phyloP scores from a whole-genome alignment of 371 early-diverging fungal genomes.

The Mortierella sp. region DNA sequence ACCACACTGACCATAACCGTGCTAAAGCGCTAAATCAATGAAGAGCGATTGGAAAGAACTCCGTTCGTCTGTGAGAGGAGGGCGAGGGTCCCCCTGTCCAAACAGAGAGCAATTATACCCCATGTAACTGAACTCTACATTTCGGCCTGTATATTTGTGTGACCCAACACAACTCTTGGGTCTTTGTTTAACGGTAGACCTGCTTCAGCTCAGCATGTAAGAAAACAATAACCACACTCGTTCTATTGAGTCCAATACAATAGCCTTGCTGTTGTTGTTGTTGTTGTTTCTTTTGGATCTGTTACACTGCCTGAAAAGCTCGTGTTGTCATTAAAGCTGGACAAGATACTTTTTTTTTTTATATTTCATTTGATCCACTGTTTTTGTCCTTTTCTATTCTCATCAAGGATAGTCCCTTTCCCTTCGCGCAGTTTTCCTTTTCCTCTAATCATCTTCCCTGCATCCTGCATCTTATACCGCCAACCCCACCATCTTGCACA shows the following conservation, averaged over 20 bases:
- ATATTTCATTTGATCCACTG: not conserved
- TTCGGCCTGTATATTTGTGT: not conserved
- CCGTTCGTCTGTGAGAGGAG: not conserved
- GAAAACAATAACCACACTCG: too few relatives aligned
- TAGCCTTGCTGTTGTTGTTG: not conserved
- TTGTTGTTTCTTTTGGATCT: not conserved
- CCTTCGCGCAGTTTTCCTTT: not conserved
- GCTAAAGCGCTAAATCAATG: not conserved
- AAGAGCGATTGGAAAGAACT: slow-evolving; percentile 3
- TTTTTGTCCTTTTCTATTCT: not conserved
- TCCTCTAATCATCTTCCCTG: not conserved
- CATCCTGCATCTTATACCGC: not conserved
- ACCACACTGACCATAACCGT: not conserved
- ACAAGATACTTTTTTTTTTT: not conserved
- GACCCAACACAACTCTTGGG: not conserved
- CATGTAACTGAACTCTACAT: not conserved
- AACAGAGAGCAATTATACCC: slow-evolving; percentile 8
- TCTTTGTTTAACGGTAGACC: not conserved
- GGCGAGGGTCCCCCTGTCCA: slow-evolving; percentile 13
- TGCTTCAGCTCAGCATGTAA: not conserved
- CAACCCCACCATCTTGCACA: not conserved
- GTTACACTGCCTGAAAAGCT: not conserved
- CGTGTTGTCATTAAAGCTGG: too few relatives aligned
- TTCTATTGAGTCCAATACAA: not conserved
- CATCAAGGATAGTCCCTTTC: too few relatives aligned